A percentile compares a stretch with the other conserved stretches of the same genome.
These are phyloP conservation scores for Salix exigua DNA, from an alignment of 345 rosid genomes.

Conservation along the genomic window DNA sequence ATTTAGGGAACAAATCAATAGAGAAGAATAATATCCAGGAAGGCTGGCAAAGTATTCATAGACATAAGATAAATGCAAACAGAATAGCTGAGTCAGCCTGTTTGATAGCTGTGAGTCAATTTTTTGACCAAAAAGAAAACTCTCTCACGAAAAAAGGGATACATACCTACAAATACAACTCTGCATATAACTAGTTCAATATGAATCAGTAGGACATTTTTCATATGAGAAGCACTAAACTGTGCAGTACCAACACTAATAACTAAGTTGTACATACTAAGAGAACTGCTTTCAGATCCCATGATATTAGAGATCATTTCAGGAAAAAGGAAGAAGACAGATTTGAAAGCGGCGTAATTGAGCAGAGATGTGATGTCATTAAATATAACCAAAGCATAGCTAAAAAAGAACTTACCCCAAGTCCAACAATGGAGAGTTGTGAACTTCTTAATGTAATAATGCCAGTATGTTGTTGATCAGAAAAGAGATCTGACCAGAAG, in stretches of 20 bases:
- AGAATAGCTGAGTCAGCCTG: not conserved
- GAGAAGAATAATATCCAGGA: not conserved
- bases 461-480: conserved; percentile 17
- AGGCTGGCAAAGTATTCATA: not conserved
- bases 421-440: conserved; percentile 20
- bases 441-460: conserved; percentile 23
- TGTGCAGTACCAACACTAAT: not conserved
- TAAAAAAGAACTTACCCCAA: conserved; percentile 18
- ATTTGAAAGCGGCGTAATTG: not conserved
- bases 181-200: not conserved
- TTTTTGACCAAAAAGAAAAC: not conserved
- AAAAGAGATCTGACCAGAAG: conserved; percentile 29
- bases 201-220: not conserved
- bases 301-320: not conserved
- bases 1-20: not conserved
- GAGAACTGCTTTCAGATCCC: not conserved
- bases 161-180: not conserved
- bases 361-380: not conserved
- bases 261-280: not conserved
- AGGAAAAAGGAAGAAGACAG: not conserved
- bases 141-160: not conserved
- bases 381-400: not conserved
- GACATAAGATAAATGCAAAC: not conserved
- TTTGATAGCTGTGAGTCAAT: not conserved
- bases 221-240: not conserved